Conservation (phyloP, 495 filamentous ascomycete species). For the Pseudoneurospora amorphoporcata region DNA sequence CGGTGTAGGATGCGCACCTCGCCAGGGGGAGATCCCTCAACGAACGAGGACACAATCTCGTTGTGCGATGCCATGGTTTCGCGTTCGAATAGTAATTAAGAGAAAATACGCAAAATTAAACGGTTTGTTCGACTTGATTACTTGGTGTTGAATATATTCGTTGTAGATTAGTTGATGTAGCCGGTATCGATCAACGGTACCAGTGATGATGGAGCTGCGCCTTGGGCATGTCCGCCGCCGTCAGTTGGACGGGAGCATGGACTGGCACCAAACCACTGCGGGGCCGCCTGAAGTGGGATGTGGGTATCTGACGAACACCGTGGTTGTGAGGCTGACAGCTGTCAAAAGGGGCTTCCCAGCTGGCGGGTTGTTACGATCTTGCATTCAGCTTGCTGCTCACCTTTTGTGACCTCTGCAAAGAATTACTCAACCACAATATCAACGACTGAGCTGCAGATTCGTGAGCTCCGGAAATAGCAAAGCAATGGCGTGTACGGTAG, state of each 20-base stretch:
- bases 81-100: neutral
- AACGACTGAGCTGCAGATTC: neutral
- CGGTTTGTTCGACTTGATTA: neutral
- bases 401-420: neutral
- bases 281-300: neutral
- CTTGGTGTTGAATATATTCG: neutral
- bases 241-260: neutral
- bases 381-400: neutral
- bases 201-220: neutral
- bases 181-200: neutral
- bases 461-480: neutral
- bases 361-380: neutral
- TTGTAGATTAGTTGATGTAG: neutral
- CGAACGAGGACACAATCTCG: slow-evolving; percentile 71
- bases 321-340: neutral
- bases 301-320: neutral
- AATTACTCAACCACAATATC: neutral
- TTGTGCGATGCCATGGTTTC: slow-evolving; percentile 31
- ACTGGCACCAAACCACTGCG: neutral
- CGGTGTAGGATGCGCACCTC: slow-evolving; percentile 55
- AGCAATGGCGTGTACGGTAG: neutral
- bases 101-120: neutral
- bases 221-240: neutral
- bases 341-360: neutral
- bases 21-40: slow-evolving; percentile 90